Base-by-base conservation (phyloP, 2,329 filamentous ascomycete genomes). In the Neonectria hederae region DNA sequence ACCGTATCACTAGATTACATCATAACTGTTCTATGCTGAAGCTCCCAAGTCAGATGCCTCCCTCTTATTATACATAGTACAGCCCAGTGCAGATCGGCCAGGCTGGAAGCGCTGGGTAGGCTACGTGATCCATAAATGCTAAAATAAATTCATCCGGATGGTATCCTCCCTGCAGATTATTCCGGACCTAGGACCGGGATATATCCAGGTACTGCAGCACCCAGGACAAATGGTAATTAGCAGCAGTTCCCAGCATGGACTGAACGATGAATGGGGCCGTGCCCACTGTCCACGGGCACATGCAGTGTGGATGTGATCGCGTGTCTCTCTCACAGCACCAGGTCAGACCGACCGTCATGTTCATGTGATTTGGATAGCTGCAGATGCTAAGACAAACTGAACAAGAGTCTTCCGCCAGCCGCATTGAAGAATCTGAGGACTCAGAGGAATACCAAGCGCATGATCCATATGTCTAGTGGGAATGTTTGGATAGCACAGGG, bases 241-340 rank as follows among this genome's bases (percentile, higher is more conserved):
- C 28, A 51, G 46, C 17, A 51, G 48, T 51, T 51, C 28, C 28
- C 26, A 30, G n/a, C 38, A 19, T 28, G n/a, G 22, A 32, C 53
- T 28, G 17, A 45, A 26, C 17, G 32, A 26, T 28, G 24, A 19
- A 28, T 17, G 30, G 30, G 38, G 14, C 54, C 14, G 24, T 38
- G 48, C 5, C 45, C 43, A 28, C 48, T 32, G 11, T 58, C 19
- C 26, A 54, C 32, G 21, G 35, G 53, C 55, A 51, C 61, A 63
- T 63, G 53, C 53, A 67, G 55, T 56, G 52, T 69, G 65, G 63
- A 62, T 53, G 26, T 63, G 65, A 69, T 73, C 67, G 63, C 65
- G 67, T 72, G 70, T 53, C 53, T 48, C 53, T 64, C 40, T 54
- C 49, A 54, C 51, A 64, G 54, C 43, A 43, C 35, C 10, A 42